Percentiles rank a stretch among this genome's conserved stretches.
phyloP scores from a whole-genome alignment of 352 stramenopile genomes.

The Phytopythium sindhum region DNA sequence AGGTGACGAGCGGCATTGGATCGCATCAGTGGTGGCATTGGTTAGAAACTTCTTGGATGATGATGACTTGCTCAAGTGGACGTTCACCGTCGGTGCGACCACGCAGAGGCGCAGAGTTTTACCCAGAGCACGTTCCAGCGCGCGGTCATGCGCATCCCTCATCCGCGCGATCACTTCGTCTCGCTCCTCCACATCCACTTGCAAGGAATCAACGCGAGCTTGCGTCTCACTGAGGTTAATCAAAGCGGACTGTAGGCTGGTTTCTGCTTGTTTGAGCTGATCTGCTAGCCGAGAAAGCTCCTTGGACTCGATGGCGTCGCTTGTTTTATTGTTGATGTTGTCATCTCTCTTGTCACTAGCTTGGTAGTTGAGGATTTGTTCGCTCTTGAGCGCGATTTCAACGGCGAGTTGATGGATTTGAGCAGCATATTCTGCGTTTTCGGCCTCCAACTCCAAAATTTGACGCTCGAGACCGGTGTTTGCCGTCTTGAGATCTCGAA shows the following conservation, averaged over 20 bases:
- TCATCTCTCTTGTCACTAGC: no score
- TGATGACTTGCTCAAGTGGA: constrained; percentile 41
- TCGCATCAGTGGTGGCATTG: background rate
- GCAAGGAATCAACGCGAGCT: constrained; percentile 6
- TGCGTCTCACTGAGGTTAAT: background rate
- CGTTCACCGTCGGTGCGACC: constrained; percentile 80
- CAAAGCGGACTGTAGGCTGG: background rate
- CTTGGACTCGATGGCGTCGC: background rate
- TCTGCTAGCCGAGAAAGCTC: background rate
- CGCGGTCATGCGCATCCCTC: constrained; percentile 21
- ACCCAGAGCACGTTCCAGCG: constrained; percentile 37
- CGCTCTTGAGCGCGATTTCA: background rate
- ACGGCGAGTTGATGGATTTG: background rate
- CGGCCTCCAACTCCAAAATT: background rate
- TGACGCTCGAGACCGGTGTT: background rate
- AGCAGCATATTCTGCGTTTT: background rate
- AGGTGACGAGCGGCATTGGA: constrained; percentile 20
- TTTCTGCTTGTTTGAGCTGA: background rate
- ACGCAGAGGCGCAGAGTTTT: constrained; percentile 65
- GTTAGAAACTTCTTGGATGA: background rate
- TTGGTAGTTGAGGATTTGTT: background rate
- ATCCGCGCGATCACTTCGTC: constrained; percentile 20
- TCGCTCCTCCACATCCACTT: constrained; percentile 17
- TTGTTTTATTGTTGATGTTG: background rate
- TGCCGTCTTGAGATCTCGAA: background rate